These are phyloP conservation scores for Phytopythium montanum DNA, from an alignment of 352 stramenopile species.

Conservation along the genomic window DNA sequence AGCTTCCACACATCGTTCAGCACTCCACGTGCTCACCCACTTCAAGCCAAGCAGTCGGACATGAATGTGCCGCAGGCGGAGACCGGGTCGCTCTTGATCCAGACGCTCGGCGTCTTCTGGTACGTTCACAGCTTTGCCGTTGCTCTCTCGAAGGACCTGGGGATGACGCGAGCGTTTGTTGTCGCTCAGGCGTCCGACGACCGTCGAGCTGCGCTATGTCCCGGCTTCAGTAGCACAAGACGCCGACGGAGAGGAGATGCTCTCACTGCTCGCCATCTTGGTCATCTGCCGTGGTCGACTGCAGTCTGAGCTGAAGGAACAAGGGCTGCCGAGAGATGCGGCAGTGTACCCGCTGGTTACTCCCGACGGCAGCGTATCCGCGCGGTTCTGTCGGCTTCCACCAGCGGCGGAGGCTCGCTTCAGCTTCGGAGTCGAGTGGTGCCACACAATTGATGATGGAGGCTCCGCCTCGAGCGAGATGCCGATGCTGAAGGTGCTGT, in stretches of 20 bases:
- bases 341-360: not conserved
- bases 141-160: not conserved
- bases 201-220: not conserved
- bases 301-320: not conserved
- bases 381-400: not conserved
- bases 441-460: not conserved
- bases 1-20: too few relatives aligned
- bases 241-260: not conserved
- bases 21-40: too few relatives aligned
- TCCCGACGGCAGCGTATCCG: not conserved
- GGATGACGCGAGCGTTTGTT: not conserved
- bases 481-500: not conserved
- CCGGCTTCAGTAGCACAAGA: not conserved
- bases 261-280: not conserved
- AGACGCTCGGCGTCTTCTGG: constrained; percentile 2
- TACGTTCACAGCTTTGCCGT: not conserved
- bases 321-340: not conserved
- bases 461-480: too few relatives aligned
- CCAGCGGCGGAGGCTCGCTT: not conserved
- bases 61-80: not conserved
- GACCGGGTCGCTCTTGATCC: not conserved
- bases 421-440: constrained; percentile 1
- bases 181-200: not conserved
- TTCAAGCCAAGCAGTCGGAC: not conserved
- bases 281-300: not conserved